Evolutionary conservation across 495 filamentous ascomycete species (phyloP), one percentile per base, ranked within the genome.

Genomic region (Talaromyces thailandensis): DNA sequence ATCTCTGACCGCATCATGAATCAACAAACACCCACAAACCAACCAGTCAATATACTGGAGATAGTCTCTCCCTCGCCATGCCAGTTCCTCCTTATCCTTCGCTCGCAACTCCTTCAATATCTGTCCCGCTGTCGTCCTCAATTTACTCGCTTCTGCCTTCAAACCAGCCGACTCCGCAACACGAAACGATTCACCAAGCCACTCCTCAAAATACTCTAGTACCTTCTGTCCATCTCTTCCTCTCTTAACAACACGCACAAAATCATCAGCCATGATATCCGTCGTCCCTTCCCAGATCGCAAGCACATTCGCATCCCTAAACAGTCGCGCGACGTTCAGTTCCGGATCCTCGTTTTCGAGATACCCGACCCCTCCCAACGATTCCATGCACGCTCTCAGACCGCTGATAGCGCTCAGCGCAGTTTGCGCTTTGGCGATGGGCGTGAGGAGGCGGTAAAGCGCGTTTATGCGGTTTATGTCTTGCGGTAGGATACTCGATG

Each of bases 321-420:
- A 83, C 7, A 88, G 65, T 18, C 86, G 70, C 6, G 84, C 75
- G 21, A 88, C 71, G 59, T 88, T 88, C 43, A 84, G 62, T 16
- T 79, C 79, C 28, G 58, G 59, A 32, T 64, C 58, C 18, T 65
- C 60, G 61, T 65, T 62, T 26, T 90, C 83, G 58, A 90, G 83
- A 64, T 89, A 91, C 5, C 89, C 88, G 0, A 91, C 83, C n/a
- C 88, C 88, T 18, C 89, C 89, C 60, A 93, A 82, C 1, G 81
- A 75, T 70, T 89, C 86, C 75, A 89, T 87, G 63, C 84, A 88
- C 60, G 82, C 81, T 55, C 82, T 82, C 37, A 91, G 69, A 0
- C 82, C 84, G 4, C 71, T 65, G 23, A 85, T 77, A 1, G 80
- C 67, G 59, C 78, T 68, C 62, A 85, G 82, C 67, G 83, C 84